A percentile compares a stretch with the other conserved stretches of the same genome.
Conservation (phyloP, 345 rosid genomes). For the Brassica incana region DNA sequence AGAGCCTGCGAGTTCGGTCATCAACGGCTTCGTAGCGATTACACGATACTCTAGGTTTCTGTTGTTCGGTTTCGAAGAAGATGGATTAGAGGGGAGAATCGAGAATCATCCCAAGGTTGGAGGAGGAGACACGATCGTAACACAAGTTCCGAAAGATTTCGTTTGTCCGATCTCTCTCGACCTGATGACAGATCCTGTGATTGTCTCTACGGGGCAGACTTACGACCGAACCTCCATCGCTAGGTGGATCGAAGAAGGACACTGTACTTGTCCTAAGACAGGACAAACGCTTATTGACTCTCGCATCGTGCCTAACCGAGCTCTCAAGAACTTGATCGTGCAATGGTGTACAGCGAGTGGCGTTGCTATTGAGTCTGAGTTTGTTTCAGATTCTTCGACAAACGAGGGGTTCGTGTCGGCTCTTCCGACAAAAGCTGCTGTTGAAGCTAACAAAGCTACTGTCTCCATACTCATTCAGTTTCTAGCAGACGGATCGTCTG, state of each 20-base stretch:
- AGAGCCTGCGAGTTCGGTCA: conserved; percentile 78
- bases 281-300: conserved; percentile 71
- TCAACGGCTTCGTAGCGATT: conserved; percentile 80
- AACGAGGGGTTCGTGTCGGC: conserved; percentile 56
- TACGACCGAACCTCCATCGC: conserved; percentile 64
- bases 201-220: conserved; percentile 84
- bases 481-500: conserved; percentile 60
- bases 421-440: conserved; percentile 70
- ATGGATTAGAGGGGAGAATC: conserved; percentile 37
- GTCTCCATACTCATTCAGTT: conserved; percentile 63
- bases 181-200: conserved; percentile 92
- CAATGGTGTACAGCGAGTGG: conserved; percentile 87
- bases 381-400: conserved; percentile 41
- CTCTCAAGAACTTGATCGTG: conserved; percentile 74
- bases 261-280: conserved; percentile 79
- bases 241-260: conserved; percentile 96
- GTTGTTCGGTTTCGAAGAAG: conserved; percentile 64
- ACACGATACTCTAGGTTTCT: conserved; percentile 75
- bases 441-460: conserved; percentile 82
- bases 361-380: conserved; percentile 58
- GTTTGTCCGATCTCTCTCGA: conserved; percentile 85
- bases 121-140: conserved; percentile 62
- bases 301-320: conserved; percentile 75
- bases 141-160: conserved; percentile 68
- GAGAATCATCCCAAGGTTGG: conserved; percentile 2